Base-by-base conservation (phyloP, 1,284 basidiomycete genomes). In the Schizopora paradoxa region DNA sequence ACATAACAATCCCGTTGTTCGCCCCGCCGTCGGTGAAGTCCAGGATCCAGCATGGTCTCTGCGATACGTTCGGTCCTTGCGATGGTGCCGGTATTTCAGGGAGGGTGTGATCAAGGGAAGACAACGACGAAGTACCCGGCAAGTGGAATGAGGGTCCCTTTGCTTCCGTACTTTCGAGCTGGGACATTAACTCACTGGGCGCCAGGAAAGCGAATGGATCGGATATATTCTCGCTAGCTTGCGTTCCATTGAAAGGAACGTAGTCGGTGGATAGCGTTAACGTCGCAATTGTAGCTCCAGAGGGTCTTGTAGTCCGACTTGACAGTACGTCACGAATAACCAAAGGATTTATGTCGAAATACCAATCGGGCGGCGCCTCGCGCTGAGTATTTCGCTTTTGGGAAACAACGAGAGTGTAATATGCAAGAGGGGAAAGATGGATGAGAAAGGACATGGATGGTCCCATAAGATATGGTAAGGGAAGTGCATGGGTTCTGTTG, bases 391-490 rank as follows among this genome's bases (percentile, higher is more conserved):
- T 28, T 11, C 21, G 25, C 32, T n/a, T 27, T 26, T 8, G 64
- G 56, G 5, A 65, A 65, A 19, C 69, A 73, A 79, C 62, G 26
- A 86, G 67, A 22, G 72, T 67, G 29, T 88, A 72, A 56, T 90
- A 90, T 6, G 76, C 68, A 1, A 70, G 62, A 2, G 86, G 82
- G 1, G 86, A 83, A 26, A 85, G 54, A 58, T 85, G 73, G 19
- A 77, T 69, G 6, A 89, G 67, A 58, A 89, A 87, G 3, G 82
- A 83, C 45, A 87, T 66, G 0, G 79, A 79, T 6, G 85, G 82
- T 0, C 73, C 71, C 6, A 66, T 65, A 2, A 88, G 71, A 58
- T 84, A 86, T 2, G 81, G 77, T 14, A 89, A 61, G 7, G 84
- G 82, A 23, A 89, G 66, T 0, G 76, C 67, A 59, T 84, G 82